Base-by-base conservation (phyloP, 2,329 filamentous ascomycete genomes). In the Metarhizium brunneum region DNA sequence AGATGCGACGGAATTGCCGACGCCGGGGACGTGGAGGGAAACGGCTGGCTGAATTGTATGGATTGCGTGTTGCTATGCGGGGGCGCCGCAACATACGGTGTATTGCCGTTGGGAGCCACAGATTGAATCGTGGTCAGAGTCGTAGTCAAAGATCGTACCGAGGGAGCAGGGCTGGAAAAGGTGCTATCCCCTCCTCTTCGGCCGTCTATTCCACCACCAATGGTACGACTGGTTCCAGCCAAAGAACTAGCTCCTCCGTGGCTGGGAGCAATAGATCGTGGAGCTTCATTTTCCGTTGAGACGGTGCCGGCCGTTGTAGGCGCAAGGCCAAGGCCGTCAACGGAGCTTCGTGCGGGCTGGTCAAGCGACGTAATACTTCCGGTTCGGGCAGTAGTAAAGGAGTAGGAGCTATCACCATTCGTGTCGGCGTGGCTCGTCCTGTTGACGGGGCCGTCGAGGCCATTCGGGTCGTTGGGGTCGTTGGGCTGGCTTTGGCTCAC, bases 71-170 rank as follows among this genome's bases (percentile, higher is more conserved):
- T 73, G 61, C 68, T 74, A 56, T 73, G 71, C 49, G 62, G 60
- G 8, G 67, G 58, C 62, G 65, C 52, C 59, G 65, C 51, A 13
- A 56, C 35, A 25, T 58, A 59, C 59, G 63, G 61, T 54, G 67
- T 51, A 70, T 74, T 54, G 71, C 73, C 77, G 54, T 81, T 83
- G 4, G 83, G 82, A 3, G 83, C 81, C 59, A 83, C 77, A 1
- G 89, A 92, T 65, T 92, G 89, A 57, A 95, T 91, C 0, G 89
- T 95, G 0, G 90, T 94, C 55, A 95, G 76, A 1, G 89, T 94
- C 0, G 89, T 94, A 1, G 89, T 89, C 54, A 95, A 76, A 2
- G 88, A 92, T 58, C 85, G 86, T 50, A 90, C 84, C 7, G 88
- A 92, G 30, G 88, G 88, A 38, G 88, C 87, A 2, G 89, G 88